Percentiles rank a stretch among this genome's conserved stretches.
Conservation (phyloP, 495 filamentous ascomycete genomes). For the Opeltia flavorubescens region DNA sequence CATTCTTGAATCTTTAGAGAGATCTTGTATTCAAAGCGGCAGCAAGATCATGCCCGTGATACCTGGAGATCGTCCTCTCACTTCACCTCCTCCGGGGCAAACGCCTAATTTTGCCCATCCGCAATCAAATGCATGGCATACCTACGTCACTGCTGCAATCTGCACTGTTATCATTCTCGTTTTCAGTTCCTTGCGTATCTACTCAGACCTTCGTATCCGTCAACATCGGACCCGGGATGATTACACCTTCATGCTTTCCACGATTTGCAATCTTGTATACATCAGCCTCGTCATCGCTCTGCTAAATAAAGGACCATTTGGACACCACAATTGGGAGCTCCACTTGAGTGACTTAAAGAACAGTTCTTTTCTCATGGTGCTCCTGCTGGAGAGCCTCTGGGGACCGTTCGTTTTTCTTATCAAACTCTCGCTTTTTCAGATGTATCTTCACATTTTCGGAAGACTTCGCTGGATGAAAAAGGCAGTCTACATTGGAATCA, state of each 20-base stretch:
- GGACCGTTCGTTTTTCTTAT: constrained; percentile 12
- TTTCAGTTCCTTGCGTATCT: constrained; percentile 1
- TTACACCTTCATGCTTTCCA: neutral
- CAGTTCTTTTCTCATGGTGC: constrained; percentile 3
- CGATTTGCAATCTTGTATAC: neutral
- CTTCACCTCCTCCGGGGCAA: constrained; percentile 3
- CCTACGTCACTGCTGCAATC: neutral
- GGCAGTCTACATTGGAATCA: constrained; percentile 3
- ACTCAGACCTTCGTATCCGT: neutral
- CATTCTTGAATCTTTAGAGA: too few species aligned
- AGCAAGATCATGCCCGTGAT: neutral
- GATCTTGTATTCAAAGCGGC: too few species aligned
- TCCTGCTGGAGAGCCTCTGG: constrained; percentile 9
- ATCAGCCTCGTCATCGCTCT: neutral
- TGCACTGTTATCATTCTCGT: neutral
- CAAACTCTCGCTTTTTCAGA: constrained; percentile 12
- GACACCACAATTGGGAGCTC: constrained; percentile 3
- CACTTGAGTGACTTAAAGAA: neutral
- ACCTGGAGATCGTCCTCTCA: constrained; percentile 4
- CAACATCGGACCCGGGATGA: neutral
- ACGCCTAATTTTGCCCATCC: constrained; percentile 5
- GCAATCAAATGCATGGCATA: neutral
- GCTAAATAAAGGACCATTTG: neutral
- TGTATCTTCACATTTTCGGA: constrained; percentile 11
- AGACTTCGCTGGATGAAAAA: constrained; percentile 8